Evolutionary conservation across 768 basidiomycete species (phyloP).

Genomic region (Trametes punicea): DNA sequence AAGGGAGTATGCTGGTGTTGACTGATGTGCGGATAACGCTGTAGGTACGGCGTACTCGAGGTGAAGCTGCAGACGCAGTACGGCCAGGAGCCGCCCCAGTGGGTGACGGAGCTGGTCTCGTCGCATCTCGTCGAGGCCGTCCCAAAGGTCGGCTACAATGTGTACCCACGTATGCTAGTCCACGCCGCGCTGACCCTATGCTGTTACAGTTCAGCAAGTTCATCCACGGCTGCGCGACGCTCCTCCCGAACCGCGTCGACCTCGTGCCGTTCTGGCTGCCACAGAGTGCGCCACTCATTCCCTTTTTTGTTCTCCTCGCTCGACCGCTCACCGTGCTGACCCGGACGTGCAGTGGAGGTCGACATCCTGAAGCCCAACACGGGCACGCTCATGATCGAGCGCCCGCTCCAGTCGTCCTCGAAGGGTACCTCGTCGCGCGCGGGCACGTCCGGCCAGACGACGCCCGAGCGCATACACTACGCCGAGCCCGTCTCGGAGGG

Average conservation of each 20-base stretch:
- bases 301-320: too few species aligned
- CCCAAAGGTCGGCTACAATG: background rate
- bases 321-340: background rate
- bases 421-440: conserved; percentile 39
- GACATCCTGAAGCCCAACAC: conserved; percentile 94
- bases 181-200: background rate
- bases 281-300: conserved; percentile 59
- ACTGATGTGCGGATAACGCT: background rate
- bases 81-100: conserved; percentile 92
- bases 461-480: conserved; percentile 48
- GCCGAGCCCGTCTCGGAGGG: conserved; percentile 93
- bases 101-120: conserved; percentile 95
- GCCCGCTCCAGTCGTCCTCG: conserved; percentile 55
- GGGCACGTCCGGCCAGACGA: conserved; percentile 42
- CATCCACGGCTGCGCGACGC: conserved; percentile 93
- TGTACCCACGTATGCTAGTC: background rate
- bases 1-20: background rate
- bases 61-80: conserved; percentile 96
- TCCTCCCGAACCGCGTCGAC: conserved; percentile 89
- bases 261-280: conserved; percentile 98
- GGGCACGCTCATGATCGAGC: conserved; percentile 62
- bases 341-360: conserved; percentile 66
- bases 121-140: conserved; percentile 96
- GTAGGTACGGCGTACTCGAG: conserved; percentile 87
- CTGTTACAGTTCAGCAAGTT: conserved; percentile 61